phyloP scores from a whole-genome alignment of 805 yeast genomes.

The Cyberlindnera petersonii region DNA sequence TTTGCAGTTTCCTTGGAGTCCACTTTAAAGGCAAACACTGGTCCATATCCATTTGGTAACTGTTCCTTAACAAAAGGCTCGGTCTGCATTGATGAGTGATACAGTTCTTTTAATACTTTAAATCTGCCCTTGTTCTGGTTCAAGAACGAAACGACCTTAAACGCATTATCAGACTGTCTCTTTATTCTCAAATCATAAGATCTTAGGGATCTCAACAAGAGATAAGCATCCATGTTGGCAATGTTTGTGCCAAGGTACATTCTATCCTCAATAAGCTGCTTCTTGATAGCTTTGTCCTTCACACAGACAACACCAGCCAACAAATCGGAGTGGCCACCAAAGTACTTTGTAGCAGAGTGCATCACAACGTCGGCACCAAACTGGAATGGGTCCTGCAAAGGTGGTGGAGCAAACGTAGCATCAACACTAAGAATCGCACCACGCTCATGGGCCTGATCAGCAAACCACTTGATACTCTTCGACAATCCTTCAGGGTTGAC shows the following conservation, averaged over 20 bases:
- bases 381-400: constrained; percentile 73
- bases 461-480: constrained; percentile 58
- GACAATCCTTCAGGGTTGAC: constrained; percentile 78
- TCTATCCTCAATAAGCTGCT: constrained; percentile 57
- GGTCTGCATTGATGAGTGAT: constrained; percentile 74
- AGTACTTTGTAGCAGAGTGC: constrained; percentile 91
- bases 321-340: constrained; percentile 94
- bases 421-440: constrained; percentile 77
- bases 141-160: constrained; percentile 56
- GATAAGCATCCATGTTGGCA: constrained; percentile 70
- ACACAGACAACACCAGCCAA: constrained; percentile 77
- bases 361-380: constrained; percentile 85
- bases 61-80: constrained; percentile 67
- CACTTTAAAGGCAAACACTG: constrained; percentile 70
- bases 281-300: constrained; percentile 46
- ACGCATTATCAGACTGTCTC: constrained; percentile 62
- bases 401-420: constrained; percentile 93
- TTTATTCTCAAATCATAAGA: constrained; percentile 71
- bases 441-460: constrained; percentile 65
- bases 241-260: constrained; percentile 72
- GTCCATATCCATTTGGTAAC: constrained; percentile 60
- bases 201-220: constrained; percentile 74
- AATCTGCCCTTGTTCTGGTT: constrained; percentile 44
- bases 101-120: constrained; percentile 47
- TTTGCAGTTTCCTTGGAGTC: constrained; percentile 51